Evolutionary conservation across 2,329 filamentous ascomycete genomes (phyloP).

Genomic region (Ilyonectria mors-panacis): DNA sequence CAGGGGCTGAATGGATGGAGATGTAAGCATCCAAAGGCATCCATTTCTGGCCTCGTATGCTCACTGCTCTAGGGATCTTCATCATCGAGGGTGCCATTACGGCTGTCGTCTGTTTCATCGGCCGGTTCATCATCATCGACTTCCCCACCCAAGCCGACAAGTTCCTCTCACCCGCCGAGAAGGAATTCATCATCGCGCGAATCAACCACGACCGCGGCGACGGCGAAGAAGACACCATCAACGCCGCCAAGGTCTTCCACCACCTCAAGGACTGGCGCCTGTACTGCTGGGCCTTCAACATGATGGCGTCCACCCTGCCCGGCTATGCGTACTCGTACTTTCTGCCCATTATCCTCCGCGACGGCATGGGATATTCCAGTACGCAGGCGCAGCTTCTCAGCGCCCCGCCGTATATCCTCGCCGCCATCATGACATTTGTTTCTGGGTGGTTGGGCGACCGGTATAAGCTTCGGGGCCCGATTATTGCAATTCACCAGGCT

Average conservation of each 20-base stretch:
- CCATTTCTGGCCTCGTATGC: neutral
- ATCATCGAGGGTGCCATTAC: conserved; percentile 30
- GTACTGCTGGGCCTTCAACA: conserved; percentile 27
- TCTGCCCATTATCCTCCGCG: conserved; percentile 24
- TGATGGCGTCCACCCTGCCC: conserved; percentile 21
- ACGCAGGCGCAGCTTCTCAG: conserved; percentile 19
- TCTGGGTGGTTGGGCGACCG: conserved; percentile 21
- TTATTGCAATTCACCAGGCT: conserved; percentile 15
- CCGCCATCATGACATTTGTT: conserved; percentile 21
- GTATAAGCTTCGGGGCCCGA: conserved; percentile 17
- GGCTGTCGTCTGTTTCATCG: conserved; percentile 8
- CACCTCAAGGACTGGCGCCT: conserved; percentile 27
- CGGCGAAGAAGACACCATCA: conserved; percentile 19
- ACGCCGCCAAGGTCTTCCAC: neutral
- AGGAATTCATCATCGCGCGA: conserved; percentile 18
- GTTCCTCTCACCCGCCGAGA: conserved; percentile 18
- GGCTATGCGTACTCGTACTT: conserved; percentile 29
- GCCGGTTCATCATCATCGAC: conserved; percentile 24
- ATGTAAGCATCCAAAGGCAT: conserved; percentile 1
- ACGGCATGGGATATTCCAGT: conserved; percentile 25
- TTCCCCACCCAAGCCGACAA: conserved; percentile 24
- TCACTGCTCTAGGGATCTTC: conserved; percentile 22
- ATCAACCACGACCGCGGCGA: conserved; percentile 27
- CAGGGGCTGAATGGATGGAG: conserved; percentile 21
- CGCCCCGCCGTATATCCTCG: conserved; percentile 25